These are phyloP conservation scores for Plasmopara halstedii DNA, from an alignment of 352 stramenopile species.

Conservation along the genomic window DNA sequence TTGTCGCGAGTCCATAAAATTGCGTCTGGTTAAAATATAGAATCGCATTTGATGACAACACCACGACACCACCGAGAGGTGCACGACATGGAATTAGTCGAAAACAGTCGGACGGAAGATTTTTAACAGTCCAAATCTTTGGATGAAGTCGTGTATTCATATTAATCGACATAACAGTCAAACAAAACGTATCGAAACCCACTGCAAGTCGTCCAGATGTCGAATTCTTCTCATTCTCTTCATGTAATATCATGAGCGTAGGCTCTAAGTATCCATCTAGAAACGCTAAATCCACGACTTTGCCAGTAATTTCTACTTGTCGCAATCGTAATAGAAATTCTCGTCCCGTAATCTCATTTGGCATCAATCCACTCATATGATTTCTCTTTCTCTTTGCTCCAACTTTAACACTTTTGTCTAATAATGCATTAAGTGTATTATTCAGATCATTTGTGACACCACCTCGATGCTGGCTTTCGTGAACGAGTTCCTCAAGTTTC, in stretches of 20 bases:
- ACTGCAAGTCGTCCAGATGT: slow-evolving; percentile 56
- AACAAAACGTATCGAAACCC: slow-evolving; percentile 74
- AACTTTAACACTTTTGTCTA: slow-evolving; percentile 82
- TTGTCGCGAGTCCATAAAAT: slow-evolving; percentile 69
- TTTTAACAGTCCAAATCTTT: slow-evolving; percentile 83
- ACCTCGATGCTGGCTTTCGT: slow-evolving; percentile 59
- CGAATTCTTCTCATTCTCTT: slow-evolving; percentile 73
- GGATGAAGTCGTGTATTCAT: slow-evolving; percentile 78
- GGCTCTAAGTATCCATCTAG: slow-evolving; percentile 81
- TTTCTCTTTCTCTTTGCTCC: slow-evolving; percentile 67
- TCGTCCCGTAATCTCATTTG: slow-evolving; percentile 61
- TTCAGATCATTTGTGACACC: slow-evolving; percentile 50
- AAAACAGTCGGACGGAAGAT: slow-evolving; percentile 75
- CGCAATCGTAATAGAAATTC: slow-evolving; percentile 71
- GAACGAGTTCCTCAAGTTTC: slow-evolving; percentile 61
- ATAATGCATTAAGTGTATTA: slow-evolving; percentile 45
- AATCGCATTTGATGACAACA: slow-evolving; percentile 73
- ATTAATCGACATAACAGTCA: slow-evolving; percentile 85
- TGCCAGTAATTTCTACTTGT: slow-evolving; percentile 68
- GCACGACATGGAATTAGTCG: slow-evolving; percentile 60
- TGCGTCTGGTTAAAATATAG: slow-evolving; percentile 87
- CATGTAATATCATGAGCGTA: slow-evolving; percentile 80
- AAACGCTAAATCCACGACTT: slow-evolving; percentile 76
- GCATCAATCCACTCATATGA: slow-evolving; percentile 53
- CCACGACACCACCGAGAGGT: slow-evolving; percentile 63